phyloP scores from a whole-genome alignment of 2,329 filamentous ascomycete genomes.

The Ophidiomyces ophidiicola region DNA sequence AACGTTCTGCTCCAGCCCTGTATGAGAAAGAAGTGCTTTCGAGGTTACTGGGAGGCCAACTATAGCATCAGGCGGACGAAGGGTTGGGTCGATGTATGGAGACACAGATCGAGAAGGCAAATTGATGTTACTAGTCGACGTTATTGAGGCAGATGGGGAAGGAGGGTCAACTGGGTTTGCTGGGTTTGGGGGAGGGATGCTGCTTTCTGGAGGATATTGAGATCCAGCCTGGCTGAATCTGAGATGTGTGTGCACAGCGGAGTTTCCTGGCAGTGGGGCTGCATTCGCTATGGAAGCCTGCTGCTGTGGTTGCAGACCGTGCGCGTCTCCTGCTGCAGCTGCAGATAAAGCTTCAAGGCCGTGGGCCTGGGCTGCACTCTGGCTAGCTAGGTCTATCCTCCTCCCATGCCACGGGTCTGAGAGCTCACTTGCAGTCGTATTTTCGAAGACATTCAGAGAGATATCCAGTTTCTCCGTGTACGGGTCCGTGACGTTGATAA shows the following conservation, averaged over 20 bases:
- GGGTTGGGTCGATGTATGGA: slow-evolving; percentile 34
- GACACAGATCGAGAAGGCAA: slow-evolving; percentile 37
- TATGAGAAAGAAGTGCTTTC: slow-evolving; percentile 18
- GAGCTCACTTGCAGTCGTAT: slow-evolving; percentile 20
- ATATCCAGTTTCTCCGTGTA: slow-evolving; percentile 42
- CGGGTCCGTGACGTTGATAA: slow-evolving; percentile 50
- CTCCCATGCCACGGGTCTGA: slow-evolving; percentile 24
- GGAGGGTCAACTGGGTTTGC: slow-evolving; percentile 23
- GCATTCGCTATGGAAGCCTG: neutral
- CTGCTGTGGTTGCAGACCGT: slow-evolving; percentile 20
- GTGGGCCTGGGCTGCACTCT: slow-evolving; percentile 32
- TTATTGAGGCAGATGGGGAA: slow-evolving; percentile 35
- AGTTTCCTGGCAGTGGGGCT: slow-evolving; percentile 18
- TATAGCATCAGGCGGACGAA: slow-evolving; percentile 24
- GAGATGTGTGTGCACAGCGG: slow-evolving; percentile 18
- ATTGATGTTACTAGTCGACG: slow-evolving; percentile 39
- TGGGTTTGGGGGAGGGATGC: slow-evolving; percentile 26
- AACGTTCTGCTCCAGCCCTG: slow-evolving; percentile 21
- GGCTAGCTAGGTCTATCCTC: slow-evolving; percentile 19
- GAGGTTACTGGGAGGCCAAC: slow-evolving; percentile 24
- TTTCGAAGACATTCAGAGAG: slow-evolving; percentile 24
- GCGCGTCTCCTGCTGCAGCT: slow-evolving; percentile 36
- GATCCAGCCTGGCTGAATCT: slow-evolving; percentile 17
- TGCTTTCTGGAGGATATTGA: slow-evolving; percentile 17
- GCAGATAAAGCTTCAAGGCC: slow-evolving; percentile 45